Conservation (phyloP, 352 stramenopile genomes). For the Globisporangium acanthophoron region DNA sequence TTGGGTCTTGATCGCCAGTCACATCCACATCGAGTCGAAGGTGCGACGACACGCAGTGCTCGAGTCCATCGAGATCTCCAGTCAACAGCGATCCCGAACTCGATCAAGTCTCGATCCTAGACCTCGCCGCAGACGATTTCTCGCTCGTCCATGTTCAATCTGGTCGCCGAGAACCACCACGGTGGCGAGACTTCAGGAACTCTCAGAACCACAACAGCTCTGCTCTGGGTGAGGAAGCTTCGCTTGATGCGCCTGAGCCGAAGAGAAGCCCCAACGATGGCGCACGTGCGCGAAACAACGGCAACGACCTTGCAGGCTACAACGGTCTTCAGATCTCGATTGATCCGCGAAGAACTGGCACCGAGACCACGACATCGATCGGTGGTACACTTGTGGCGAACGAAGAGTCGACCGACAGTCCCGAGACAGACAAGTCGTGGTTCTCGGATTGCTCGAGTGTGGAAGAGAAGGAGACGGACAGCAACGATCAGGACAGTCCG, state of each 20-base stretch:
- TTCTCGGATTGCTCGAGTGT: conserved; percentile 21
- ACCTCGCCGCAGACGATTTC: neutral
- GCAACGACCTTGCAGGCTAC: neutral
- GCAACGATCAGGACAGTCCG: conserved; percentile 9
- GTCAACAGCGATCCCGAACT: neutral
- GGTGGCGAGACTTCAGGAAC: neutral
- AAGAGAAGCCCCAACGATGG: neutral
- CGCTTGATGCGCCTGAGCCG: neutral
- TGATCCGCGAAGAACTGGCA: conserved; percentile 19
- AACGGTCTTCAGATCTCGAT: conserved; percentile 1
- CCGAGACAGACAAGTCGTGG: conserved; percentile 14
- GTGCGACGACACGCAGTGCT: neutral
- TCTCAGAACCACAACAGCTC: neutral
- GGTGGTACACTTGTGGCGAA: conserved; percentile 13
- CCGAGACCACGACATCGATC: conserved; percentile 24
- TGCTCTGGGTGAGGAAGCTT: neutral
- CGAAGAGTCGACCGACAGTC: conserved; percentile 18
- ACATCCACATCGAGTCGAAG: conserved; percentile 4
- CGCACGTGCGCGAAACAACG: neutral
- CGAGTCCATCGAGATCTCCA: conserved; percentile 8
- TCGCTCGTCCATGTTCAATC: neutral
- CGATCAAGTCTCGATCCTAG: neutral
- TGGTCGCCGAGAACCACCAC: neutral
- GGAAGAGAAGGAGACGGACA: conserved; percentile 9
- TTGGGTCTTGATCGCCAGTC: neutral